Evolutionary conservation across 106 monocot species (phyloP), one percentile per base, ranked within the genome.

Genomic region (Dactylorhiza incarnata): DNA sequence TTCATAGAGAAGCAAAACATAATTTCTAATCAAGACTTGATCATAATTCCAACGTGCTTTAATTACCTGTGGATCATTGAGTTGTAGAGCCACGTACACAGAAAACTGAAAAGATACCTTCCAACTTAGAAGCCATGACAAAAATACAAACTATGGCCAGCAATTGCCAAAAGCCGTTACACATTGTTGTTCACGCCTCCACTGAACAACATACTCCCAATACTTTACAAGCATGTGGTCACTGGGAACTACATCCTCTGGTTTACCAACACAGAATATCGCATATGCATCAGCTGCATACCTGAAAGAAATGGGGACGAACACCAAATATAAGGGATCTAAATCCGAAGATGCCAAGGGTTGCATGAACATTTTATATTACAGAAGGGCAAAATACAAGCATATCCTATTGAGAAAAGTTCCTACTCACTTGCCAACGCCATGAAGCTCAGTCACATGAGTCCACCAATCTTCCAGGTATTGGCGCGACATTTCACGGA

Each of bases 281-380:
- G 89, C 89, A 73, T 90, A 87, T 8, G 89, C 89, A 90, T 90
- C 89, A 65, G 86, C 89, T 6, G 86, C 89, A 76, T 90, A 90
- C 81, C 87, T 84, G 45, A 46, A 49, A 24, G 9, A 15, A 50
- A 20, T n/a, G 29, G 9, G 49, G 59, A n/a, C 22, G 5, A 8
- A 62, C 22, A 59, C 19, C 7, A 22, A 59, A 59, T 59, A 11
- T 12, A 29, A 65, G 13, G 2, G 12, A 29, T 65, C 29, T 11
- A 9, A 65, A 66, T 66, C 2, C 1, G 15, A 62, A 62, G 62
- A 62, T 62, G 62, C 7, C 22, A 49, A 46, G 9, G 8, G 37
- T 79, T 54, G 54, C 5, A 16, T 54, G 5, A 5, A 17, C 12
- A 22, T 37, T 29, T 23, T 58, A 13, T 48, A 79, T 48, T 45